These are phyloP conservation scores for Suillus cothurnatus DNA, from an alignment of 768 basidiomycete genomes.

Conservation along the genomic window DNA sequence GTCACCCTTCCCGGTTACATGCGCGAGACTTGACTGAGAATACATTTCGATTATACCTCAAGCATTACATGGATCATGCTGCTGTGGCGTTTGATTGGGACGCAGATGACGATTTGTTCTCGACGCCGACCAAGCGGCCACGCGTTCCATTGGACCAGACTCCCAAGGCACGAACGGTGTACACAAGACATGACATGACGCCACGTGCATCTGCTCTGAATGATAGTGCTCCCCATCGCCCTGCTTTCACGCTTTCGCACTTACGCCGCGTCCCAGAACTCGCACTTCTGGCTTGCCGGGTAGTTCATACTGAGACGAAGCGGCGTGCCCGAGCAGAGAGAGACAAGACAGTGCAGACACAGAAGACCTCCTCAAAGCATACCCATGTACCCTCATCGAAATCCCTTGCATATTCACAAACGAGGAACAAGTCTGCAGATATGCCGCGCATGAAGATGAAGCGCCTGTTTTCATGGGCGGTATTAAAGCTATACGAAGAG, in stretches of 20 bases:
- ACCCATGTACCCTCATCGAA: neutral
- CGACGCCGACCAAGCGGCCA: constrained; percentile 38
- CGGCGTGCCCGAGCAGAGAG: constrained; percentile 54
- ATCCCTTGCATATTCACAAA: neutral
- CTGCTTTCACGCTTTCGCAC: constrained; percentile 66
- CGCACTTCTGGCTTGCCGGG: constrained; percentile 59
- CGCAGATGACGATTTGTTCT: constrained; percentile 7
- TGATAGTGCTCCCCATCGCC: neutral
- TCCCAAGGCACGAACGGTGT: constrained; percentile 24
- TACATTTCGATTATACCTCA: constrained; percentile 75
- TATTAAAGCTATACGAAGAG: constrained; percentile 65
- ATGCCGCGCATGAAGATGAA: constrained; percentile 53
- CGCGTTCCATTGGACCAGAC: constrained; percentile 18
- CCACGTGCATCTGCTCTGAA: constrained; percentile 1
- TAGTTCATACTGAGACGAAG: constrained; percentile 62
- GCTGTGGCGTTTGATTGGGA: constrained; percentile 12
- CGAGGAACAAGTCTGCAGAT: constrained; percentile 14
- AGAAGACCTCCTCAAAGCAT: neutral
- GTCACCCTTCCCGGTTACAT: constrained; percentile 72
- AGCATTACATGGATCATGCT: constrained; percentile 75
- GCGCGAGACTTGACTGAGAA: constrained; percentile 68
- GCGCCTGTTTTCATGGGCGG: constrained; percentile 65
- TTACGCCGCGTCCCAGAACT: constrained; percentile 79
- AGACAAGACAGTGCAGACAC: constrained; percentile 18
- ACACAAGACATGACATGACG: neutral